Evolutionary conservation across 1,284 basidiomycete genomes (phyloP).

Genomic region (Malassezia caprae): DNA sequence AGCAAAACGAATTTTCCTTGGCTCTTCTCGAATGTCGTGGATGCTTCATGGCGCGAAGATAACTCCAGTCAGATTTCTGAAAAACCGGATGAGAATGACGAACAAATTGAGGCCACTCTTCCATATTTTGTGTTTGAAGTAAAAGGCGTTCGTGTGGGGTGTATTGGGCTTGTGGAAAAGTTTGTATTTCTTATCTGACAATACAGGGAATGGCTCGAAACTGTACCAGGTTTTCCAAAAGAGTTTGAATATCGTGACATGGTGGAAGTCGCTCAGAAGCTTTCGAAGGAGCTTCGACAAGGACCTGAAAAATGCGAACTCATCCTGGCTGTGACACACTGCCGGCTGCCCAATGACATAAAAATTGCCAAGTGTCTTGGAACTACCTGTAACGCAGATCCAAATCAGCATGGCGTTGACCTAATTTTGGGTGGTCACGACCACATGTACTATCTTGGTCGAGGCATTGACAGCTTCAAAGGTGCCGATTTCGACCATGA

Average conservation of each 20-base stretch:
- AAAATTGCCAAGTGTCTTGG: conserved; percentile 56
- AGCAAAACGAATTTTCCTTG: conserved; percentile 19
- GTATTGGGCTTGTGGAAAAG: conserved; percentile 76
- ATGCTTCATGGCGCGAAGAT: conserved; percentile 63
- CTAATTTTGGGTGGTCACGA: conserved; percentile 81
- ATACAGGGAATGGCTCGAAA: conserved; percentile 67
- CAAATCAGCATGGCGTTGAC: conserved; percentile 65
- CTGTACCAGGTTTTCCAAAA: conserved; percentile 69
- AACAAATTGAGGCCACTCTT: conserved; percentile 27
- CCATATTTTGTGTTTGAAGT: conserved; percentile 59
- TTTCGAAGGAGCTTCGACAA: conserved; percentile 64
- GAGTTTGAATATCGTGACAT: conserved; percentile 54
- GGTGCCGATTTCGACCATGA: conserved; percentile 57
- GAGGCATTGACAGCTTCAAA: conserved; percentile 64
- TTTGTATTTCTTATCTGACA: conserved; percentile 43
- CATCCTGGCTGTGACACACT: conserved; percentile 72
- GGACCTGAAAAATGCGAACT: conserved; percentile 62
- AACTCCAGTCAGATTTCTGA: conserved; percentile 34
- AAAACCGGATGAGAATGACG: conserved; percentile 54
- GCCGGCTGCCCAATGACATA: conserved; percentile 58
- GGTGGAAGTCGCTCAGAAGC: conserved; percentile 31
- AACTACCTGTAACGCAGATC: conserved; percentile 51
- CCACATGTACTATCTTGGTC: conserved; percentile 72
- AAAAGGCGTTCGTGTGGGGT: conserved; percentile 61
- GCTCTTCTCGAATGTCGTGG: conserved; percentile 48